Evolutionary conservation across 108 stramenopile species (phyloP), one percentile per base, ranked within the genome.

Genomic region (Skeletonema costatum): DNA sequence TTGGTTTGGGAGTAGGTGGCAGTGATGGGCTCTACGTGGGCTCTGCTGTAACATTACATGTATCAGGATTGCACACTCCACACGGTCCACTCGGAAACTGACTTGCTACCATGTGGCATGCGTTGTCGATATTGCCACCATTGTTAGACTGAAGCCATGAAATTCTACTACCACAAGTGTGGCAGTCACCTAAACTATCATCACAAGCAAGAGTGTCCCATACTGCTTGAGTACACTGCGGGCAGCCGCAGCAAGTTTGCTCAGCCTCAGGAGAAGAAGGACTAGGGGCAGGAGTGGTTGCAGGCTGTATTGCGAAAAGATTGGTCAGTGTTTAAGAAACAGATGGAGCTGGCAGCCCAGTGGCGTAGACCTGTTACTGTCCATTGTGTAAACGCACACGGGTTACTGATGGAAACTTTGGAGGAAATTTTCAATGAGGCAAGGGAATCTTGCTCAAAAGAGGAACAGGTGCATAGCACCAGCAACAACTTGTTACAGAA

Each of bases 341-440:
- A 95, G 76, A 19, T 95, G 56, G 61, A 75, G 60, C 75, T 95
- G 61, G 94, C 94, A 29, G 88, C 89, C 19, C 85, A 77, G 58
- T 86, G 88, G 56, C 77, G 82, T 31, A 73, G 92, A 21, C 90
- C 90, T 4, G 91, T 89, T 11, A 90, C 89, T 14, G 87, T 95
- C 3, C 94, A 95, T 84, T 92, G 91, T 71, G 94, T 95, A 9
- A 76, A 92, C 66, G 86, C 86, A 36, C 94, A 95, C 51, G 85
- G 88, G 25, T 58, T 84, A 0, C 85, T 95, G 12, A 73, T 91
- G 68, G 70, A 76, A 17, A 68, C 85, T 32, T 39, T 92, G 48
- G 50, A 73, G 29, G 89, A 90, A 12, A 60, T 89, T 30, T 42
- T 87, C 7, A 60, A 76, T 12, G 61, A 53, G 9, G 73, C 69